Base-by-base conservation (phyloP, 2,329 filamentous ascomycete genomes). In the Ascochyta lentis region DNA sequence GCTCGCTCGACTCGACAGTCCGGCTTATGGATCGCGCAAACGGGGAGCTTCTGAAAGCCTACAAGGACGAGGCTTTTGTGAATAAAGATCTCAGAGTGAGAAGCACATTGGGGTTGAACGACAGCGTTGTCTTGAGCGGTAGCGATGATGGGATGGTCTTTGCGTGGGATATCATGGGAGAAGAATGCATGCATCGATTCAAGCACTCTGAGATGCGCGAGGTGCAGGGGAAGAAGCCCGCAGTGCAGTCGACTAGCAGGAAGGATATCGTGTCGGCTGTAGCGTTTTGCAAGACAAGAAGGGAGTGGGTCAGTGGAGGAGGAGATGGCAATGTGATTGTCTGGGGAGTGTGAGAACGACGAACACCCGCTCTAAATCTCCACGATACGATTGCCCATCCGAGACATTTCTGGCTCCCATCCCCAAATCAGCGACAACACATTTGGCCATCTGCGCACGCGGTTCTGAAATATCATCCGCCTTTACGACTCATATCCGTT, bases 101-200 rank as follows among this genome's bases (percentile, higher is more conserved):
- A 74, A 88, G 88, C 35, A 81, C 90, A 4, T 79, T 97, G 52
- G 93, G 91, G 0, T 83, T 86, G 27, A 87, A 84, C 60, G 94
- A 96, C 76, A 87, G 85, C 56, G 88, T 89, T 44, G 91, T 95
- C 1, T 68, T 97, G 3, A 89, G 86, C 46, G 94, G 94, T 7
- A 92, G 92, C 67, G 93, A 97, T 76, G 80, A 89, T 58, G 90
- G 89, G 2, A 81, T 81, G 67, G 76, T 92, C 7, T 88, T 88
- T 79, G 91, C 86, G 1, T 98, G 94, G 94, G 92, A 97, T 77
- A 78, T 96, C 19, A 73, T 96, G 50, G 89, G 84, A 6, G 93
- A 91, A 1, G 84, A 87, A 50, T 72, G 90, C 46, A 80, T 86
- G 54, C 85, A 89, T 29, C 85, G 80, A 61, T 76, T 96, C 6